A percentile compares a stretch with the other conserved stretches of the same genome.
These are phyloP conservation scores for Eucalyptus leucophloia DNA, from an alignment of 345 rosid genomes.

Conservation along the genomic window DNA sequence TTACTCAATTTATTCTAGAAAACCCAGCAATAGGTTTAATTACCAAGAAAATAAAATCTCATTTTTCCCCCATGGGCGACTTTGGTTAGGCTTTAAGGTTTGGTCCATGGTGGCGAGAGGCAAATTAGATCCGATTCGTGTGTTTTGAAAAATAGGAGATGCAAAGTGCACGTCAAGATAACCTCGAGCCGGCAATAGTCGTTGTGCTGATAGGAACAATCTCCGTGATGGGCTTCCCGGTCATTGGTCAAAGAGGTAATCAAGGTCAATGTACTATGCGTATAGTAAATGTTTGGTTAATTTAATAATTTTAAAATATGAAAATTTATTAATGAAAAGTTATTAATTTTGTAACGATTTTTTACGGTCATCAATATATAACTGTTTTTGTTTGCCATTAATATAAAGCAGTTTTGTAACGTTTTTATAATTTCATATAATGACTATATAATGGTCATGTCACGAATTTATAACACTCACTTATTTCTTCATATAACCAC, in stretches of 20 bases:
- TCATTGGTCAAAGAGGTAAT: background rate
- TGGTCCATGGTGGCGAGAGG: background rate
- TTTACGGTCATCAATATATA: too few species aligned
- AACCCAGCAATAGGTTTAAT: background rate
- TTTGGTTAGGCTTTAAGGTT: background rate
- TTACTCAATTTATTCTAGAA: background rate
- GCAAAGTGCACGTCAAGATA: background rate
- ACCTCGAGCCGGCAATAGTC: background rate
- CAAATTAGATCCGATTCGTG: background rate
- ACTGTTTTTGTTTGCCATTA: too few species aligned
- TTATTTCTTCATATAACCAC: too few species aligned
- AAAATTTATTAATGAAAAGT: too few species aligned
- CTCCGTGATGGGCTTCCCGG: background rate
- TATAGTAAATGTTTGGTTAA: background rate
- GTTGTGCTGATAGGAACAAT: background rate
- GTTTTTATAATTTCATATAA: too few species aligned
- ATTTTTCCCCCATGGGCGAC: background rate
- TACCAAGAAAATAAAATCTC: background rate
- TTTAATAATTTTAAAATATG: too few species aligned
- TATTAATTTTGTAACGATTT: too few species aligned
- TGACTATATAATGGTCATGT: too few species aligned
- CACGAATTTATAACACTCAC: too few species aligned
- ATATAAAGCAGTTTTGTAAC: too few species aligned
- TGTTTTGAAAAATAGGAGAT: background rate
- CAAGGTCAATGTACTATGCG: background rate